Evolutionary conservation across 192 early-diverging fungal genomes (phyloP).

Genomic region (Pecoramyces ruminantium): DNA sequence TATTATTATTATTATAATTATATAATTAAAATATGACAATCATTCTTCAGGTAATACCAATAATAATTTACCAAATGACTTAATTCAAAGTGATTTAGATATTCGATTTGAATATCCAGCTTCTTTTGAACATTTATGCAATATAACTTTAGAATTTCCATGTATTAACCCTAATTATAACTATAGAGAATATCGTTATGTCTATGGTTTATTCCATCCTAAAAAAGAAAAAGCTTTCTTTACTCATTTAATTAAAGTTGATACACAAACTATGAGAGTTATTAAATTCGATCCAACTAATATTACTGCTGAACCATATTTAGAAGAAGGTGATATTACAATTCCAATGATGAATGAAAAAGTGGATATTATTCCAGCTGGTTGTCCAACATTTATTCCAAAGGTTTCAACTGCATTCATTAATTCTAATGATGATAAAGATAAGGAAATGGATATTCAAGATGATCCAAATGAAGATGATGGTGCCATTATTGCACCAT

Average conservation of each 20-base stretch:
- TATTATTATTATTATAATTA: too few species aligned
- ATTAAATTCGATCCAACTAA: background rate
- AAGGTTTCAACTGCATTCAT: background rate
- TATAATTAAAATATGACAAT: too few species aligned
- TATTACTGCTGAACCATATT: background rate
- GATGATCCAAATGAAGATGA: background rate
- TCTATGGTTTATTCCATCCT: background rate
- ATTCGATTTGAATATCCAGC: background rate
- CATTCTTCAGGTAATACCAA: too few species aligned
- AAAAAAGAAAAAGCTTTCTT: background rate
- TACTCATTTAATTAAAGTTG: background rate
- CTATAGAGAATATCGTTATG: background rate
- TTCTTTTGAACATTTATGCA: background rate
- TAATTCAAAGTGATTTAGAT: background rate
- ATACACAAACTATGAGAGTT: background rate
- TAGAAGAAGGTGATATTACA: background rate
- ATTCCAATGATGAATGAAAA: background rate
- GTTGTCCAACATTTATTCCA: background rate
- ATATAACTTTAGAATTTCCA: background rate
- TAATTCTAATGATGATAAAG: background rate
- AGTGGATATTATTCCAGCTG: background rate
- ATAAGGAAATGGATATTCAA: background rate
- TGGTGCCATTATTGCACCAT: background rate
- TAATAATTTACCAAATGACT: background rate
- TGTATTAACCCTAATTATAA: background rate